Evolutionary conservation across 2,329 filamentous ascomycete genomes (phyloP).

Genomic region (Cladophialophora carrionii): DNA sequence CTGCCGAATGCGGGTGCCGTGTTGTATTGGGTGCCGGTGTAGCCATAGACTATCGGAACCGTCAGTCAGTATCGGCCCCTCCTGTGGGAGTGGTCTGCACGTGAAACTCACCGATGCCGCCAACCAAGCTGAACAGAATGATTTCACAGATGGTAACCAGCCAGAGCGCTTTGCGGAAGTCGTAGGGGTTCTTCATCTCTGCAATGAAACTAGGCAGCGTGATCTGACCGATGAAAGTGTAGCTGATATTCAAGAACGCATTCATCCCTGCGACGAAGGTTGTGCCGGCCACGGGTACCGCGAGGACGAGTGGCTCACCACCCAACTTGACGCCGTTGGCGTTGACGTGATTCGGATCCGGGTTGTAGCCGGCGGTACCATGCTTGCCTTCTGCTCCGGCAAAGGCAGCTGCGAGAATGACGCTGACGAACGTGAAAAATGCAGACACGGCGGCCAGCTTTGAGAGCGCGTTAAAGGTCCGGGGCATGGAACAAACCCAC

Average conservation of each 20-base stretch:
- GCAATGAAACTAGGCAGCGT: constrained; percentile 93
- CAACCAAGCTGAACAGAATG: constrained; percentile 81
- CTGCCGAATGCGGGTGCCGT: constrained; percentile 86
- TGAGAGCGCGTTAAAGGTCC: constrained; percentile 80
- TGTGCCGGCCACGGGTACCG: constrained; percentile 69
- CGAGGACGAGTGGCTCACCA: constrained; percentile 70
- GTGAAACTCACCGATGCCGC: constrained; percentile 59
- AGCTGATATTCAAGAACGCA: constrained; percentile 92
- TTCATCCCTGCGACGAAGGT: constrained; percentile 81
- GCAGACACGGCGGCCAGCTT: constrained; percentile 79
- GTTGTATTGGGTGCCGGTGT: constrained; percentile 86
- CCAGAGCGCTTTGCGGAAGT: constrained; percentile 93
- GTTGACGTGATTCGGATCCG: constrained; percentile 48
- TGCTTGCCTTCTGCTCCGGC: constrained; percentile 70
- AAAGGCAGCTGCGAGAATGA: constrained; percentile 81
- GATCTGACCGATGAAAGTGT: constrained; percentile 95
- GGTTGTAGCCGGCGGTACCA: constrained; percentile 67
- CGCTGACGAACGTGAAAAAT: constrained; percentile 86
- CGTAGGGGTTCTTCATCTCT: constrained; percentile 79
- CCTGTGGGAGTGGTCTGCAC: not conserved
- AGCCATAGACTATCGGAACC: constrained; percentile 46
- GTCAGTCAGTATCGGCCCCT: not conserved
- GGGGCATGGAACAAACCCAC: constrained; percentile 77
- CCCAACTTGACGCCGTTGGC: constrained; percentile 40
- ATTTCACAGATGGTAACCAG: constrained; percentile 86